phyloP scores from a whole-genome alignment of 805 yeast genomes.

The Saccharomyces kudriavzevii region DNA sequence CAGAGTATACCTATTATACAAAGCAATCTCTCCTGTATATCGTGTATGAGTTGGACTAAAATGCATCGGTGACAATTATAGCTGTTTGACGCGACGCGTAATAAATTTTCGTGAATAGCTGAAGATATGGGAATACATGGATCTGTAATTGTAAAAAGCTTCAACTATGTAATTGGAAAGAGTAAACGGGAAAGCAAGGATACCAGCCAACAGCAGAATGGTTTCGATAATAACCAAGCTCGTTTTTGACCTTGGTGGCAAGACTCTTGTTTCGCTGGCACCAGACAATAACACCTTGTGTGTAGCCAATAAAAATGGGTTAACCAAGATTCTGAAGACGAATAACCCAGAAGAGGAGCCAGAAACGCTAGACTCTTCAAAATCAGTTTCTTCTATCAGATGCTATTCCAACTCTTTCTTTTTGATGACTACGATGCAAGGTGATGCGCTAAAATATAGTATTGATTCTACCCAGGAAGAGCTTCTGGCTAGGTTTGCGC shows the following conservation, averaged over 20 bases:
- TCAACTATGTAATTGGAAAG: not conserved
- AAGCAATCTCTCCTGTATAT: not conserved
- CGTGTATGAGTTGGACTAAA: too few relatives aligned
- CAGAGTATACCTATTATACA: not conserved
- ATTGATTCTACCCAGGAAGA: conserved; percentile 26
- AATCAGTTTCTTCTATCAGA: conserved; percentile 35
- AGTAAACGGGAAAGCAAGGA: not conserved
- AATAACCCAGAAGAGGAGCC: conserved; percentile 52
- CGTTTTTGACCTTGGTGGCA: conserved; percentile 28
- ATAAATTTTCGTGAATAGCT: not conserved
- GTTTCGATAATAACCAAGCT: conserved; percentile 15
- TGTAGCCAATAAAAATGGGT: conserved; percentile 48
- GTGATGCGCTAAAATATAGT: conserved; percentile 20
- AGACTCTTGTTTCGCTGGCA: conserved; percentile 19
- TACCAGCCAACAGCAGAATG: not conserved
- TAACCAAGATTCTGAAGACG: conserved; percentile 43
- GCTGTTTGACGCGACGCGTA: not conserved
- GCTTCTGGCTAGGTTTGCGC: conserved; percentile 33
- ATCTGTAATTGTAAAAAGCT: not conserved
- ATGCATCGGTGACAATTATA: not conserved
- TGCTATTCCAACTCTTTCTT: conserved; percentile 12
- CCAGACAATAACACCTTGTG: conserved; percentile 31
- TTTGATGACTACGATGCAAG: conserved; percentile 20
- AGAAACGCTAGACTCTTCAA: conserved; percentile 44
- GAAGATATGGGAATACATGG: not conserved